Conservation (phyloP, 1,139 yeast species). For the Taphrina pruni region DNA sequence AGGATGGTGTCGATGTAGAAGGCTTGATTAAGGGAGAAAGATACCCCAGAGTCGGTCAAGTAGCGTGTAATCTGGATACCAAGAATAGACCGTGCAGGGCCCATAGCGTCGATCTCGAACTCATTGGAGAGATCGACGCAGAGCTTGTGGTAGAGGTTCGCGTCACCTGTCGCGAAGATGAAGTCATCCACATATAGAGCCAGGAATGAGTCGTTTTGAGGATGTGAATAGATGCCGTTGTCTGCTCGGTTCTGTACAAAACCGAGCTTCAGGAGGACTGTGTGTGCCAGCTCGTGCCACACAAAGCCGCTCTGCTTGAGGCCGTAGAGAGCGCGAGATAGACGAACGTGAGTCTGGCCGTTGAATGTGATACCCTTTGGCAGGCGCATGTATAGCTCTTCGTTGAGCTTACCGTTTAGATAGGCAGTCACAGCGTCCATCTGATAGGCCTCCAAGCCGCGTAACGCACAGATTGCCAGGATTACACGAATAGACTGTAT, state of each 20-base stretch:
- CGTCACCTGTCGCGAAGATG: not conserved
- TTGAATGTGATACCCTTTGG: not conserved
- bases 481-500: not conserved
- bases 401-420: not conserved
- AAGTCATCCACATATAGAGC: conserved; percentile 5
- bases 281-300: conserved; percentile 22
- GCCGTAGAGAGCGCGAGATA: conserved; percentile 9
- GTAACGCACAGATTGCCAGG: not conserved
- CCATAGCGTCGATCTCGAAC: not conserved
- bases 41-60: not conserved
- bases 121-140: not conserved
- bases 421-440: conserved; percentile 16
- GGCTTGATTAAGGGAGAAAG: not conserved
- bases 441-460: not conserved
- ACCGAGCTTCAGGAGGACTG: not conserved
- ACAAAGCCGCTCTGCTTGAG: conserved; percentile 30
- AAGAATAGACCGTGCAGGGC: not conserved
- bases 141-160: not conserved
- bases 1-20: not conserved
- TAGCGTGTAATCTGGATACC: not conserved
- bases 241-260: conserved; percentile 5
- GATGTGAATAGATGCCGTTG: conserved; percentile 13
- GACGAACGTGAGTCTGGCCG: not conserved
- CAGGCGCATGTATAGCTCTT: not conserved
- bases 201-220: not conserved